Base-by-base conservation (phyloP, 2,329 filamentous ascomycete species). In the Tolypocladium tropicale region DNA sequence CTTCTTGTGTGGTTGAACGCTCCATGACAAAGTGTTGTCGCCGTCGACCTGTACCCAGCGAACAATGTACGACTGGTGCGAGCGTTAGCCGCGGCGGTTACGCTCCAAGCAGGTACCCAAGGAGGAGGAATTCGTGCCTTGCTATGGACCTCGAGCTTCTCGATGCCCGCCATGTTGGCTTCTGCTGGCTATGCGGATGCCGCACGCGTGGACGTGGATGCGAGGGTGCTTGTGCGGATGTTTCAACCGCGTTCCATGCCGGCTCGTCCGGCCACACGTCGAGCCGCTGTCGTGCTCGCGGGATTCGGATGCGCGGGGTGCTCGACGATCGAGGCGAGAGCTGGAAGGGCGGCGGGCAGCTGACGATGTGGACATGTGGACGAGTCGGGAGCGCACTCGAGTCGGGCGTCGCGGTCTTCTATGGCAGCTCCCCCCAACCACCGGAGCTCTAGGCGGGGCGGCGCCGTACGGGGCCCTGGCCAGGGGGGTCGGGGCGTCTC, bases 121-220 rank as follows among this genome's bases (percentile, higher is more conserved):
- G 28, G 16, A 49, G 16, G 25, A 28, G 39, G 18, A 28, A 53
- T 37, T 58, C 65, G 54, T 81, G 94, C 93, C 85, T 95, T 96
- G 84, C 91, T 96, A 74, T 96, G 93, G 63, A 99, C 90, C 73
- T 97, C 90, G 64, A 99, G 81, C 76, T 95, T 90, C 77, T 99
- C 94, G 78, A 97, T 95, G 68, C 89, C 90, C 58, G 90, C 91
- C 92, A 96, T 96, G 63, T 43, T 61, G 43, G 48, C 53, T 25
- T 41, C n/a, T n/a, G n/a, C n/a, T 39, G 36, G 10, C 18, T 21
- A 51, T 21, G 53, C 49, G 39, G 28, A 16, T 34, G 21, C 32
- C 28, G 43, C 41, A 18, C 39, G 48, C 4, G 30, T 36, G 33
- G 39, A 25, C 21, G 54, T 41, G 10, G 36, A 30, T 25, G 30